Percentiles rank a stretch among this genome's conserved stretches.
phyloP scores from a whole-genome alignment of 768 basidiomycete genomes.

The Basidioascus undulatus region DNA sequence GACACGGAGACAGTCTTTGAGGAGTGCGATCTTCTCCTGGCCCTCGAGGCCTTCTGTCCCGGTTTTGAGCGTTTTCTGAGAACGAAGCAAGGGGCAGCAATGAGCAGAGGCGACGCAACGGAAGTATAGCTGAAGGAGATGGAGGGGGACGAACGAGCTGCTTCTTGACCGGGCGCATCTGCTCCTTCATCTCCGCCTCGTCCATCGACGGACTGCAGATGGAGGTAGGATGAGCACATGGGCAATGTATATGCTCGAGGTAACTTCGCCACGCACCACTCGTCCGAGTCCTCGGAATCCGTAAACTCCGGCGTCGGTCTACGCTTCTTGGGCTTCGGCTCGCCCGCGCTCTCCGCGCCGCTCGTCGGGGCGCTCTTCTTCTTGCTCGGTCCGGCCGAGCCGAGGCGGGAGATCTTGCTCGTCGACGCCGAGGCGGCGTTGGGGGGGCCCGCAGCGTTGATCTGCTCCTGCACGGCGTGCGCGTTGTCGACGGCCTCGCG shows the following conservation, averaged over 20 bases:
- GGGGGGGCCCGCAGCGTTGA: not conserved
- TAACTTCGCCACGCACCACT: not conserved
- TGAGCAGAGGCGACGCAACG: not conserved
- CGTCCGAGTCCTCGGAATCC: constrained; percentile 27
- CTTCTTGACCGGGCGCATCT: constrained; percentile 85
- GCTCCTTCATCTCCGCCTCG: constrained; percentile 74
- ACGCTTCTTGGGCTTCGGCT: constrained; percentile 46
- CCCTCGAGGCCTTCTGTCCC: constrained; percentile 80
- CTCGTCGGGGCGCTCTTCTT: not conserved
- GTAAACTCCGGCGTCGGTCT: constrained; percentile 93
- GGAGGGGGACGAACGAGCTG: constrained; percentile 39
- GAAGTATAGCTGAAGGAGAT: not conserved
- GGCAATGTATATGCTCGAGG: not conserved
- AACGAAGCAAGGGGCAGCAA: not conserved
- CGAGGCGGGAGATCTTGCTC: not conserved
- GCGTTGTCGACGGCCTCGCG: constrained; percentile 68
- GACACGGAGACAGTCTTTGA: constrained; percentile 83
- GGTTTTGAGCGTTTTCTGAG: constrained; percentile 76
- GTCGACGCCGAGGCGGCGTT: not conserved
- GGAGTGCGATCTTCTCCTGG: constrained; percentile 82
- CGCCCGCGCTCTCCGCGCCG: not conserved
- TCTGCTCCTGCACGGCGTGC: not conserved
- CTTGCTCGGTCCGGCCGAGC: not conserved
- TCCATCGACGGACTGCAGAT: constrained; percentile 71
- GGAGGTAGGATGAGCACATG: not conserved